Evolutionary conservation across 2,329 filamentous ascomycete species (phyloP).

Genomic region (Botryosphaeria dothidea): DNA sequence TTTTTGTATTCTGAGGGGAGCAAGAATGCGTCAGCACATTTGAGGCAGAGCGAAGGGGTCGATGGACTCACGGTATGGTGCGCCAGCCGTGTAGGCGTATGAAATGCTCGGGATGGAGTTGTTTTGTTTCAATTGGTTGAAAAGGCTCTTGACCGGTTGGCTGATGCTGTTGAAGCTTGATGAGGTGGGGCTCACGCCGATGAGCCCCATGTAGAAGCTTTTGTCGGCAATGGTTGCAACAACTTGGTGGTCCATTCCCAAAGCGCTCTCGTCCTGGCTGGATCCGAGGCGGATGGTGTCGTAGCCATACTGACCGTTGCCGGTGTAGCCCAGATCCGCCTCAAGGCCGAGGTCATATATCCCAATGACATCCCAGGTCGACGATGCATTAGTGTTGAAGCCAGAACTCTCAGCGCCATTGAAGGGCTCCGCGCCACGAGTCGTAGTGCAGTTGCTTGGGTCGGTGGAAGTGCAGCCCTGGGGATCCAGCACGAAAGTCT

Average conservation of each 20-base stretch:
- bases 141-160: slow-evolving; percentile 29
- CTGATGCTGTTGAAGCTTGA: slow-evolving; percentile 34
- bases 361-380: slow-evolving; percentile 37
- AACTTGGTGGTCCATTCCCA: slow-evolving; percentile 32
- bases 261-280: slow-evolving; percentile 25
- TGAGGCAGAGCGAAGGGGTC: background rate
- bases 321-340: slow-evolving; percentile 30
- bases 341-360: slow-evolving; percentile 37
- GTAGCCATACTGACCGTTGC: slow-evolving; percentile 33
- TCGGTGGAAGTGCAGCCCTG: slow-evolving; percentile 36
- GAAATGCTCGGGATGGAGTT: slow-evolving; percentile 38
- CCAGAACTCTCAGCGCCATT: slow-evolving; percentile 32
- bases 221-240: slow-evolving; percentile 32
- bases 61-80: slow-evolving; percentile 30
- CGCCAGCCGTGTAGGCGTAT: slow-evolving; percentile 39
- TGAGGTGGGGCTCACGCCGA: slow-evolving; percentile 21
- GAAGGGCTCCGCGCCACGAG: slow-evolving; percentile 34
- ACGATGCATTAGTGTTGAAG: slow-evolving; percentile 33
- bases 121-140: slow-evolving; percentile 32
- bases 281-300: slow-evolving; percentile 34
- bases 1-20: slow-evolving; percentile 26
- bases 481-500: slow-evolving; percentile 34
- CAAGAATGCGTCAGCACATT: background rate
- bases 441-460: slow-evolving; percentile 27
- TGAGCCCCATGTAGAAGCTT: slow-evolving; percentile 30